Conservation (phyloP, 345 rosid genomes). For the Syzygium grande region DNA sequence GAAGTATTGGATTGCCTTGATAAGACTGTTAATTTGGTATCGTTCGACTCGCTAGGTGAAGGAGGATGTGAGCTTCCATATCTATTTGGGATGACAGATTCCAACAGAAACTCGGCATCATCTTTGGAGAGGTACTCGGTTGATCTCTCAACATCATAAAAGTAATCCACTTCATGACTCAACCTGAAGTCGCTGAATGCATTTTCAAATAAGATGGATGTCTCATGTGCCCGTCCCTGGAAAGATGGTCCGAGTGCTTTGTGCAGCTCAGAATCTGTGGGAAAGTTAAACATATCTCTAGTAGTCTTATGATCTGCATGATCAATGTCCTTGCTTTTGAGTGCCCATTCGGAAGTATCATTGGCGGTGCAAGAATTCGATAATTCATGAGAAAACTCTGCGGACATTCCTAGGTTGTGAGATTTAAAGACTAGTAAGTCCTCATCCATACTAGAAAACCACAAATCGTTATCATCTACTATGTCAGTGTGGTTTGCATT, state of each 20-base stretch:
- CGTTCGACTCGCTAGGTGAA: not conserved
- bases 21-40: not conserved
- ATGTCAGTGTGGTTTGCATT: not conserved
- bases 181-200: not conserved
- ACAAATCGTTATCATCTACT: not conserved
- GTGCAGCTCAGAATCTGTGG: constrained; percentile 40
- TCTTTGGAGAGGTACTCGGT: constrained; percentile 4
- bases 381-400: constrained; percentile 11
- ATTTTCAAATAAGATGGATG: constrained; percentile 4
- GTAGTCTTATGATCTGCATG: not conserved
- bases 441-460: not conserved
- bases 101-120: constrained; percentile 28
- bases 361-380: constrained; percentile 3
- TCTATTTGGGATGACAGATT: constrained; percentile 16
- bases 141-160: not conserved
- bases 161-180: not conserved
- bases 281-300: constrained; percentile 22
- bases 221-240: constrained; percentile 11
- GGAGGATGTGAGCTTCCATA: not conserved
- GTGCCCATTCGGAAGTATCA: constrained; percentile 1
- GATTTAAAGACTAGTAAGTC: not conserved
- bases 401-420: constrained; percentile 7
- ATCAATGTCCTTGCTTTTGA: constrained; percentile 1
- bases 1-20: not conserved
- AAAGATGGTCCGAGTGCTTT: constrained; percentile 38